Base-by-base conservation (phyloP, 257 asterid genomes). In the Euphrasia confusa region DNA sequence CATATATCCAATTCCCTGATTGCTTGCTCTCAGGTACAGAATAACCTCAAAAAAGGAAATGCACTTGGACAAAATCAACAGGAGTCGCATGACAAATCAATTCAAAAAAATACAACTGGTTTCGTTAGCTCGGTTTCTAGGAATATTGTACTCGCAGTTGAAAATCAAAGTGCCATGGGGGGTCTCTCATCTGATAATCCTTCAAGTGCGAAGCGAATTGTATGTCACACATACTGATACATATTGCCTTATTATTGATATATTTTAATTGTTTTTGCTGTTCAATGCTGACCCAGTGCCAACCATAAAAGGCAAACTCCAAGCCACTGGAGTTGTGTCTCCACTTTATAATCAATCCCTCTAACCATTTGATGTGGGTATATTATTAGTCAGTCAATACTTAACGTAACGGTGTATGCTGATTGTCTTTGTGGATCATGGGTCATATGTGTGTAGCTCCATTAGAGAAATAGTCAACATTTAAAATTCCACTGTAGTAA, bases 131-230 rank as follows among this genome's bases (percentile, higher is more conserved):
- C 85, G 15, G 75, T 55, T 28, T 60, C 77, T 64, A 75, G 62
- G 40, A 60, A 21, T 42, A 32, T 57, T 54, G 63, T 65, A 40
- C 62, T 71, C 24, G 53, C 57, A 53, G 15, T 77, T 44, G 65
- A 71, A 33, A 65, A 61, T 30, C 74, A 37, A 63, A 60, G 66
- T 54, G 68, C 60, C 63, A 49, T 67, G 24, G 65, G 33, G 69
- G 82, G 78, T 66, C 79, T 54, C 64, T 70, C 74, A 15, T 53
- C 84, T 26, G 50, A 58, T 39, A 66, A 64, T 63, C 65, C 69
- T 71, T 65, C 83, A 54, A 59, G 74, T 82, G 80, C 74, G 54
- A 80, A 75, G 70, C 73, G 74, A 70, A 53, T 67, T 76, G 96
- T 87, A 72, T 7, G 9, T 74, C 58, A n/a, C 65, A 60, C 62